Conservation (phyloP, 2,329 filamentous ascomycete species). For the Penicillium sp. region DNA sequence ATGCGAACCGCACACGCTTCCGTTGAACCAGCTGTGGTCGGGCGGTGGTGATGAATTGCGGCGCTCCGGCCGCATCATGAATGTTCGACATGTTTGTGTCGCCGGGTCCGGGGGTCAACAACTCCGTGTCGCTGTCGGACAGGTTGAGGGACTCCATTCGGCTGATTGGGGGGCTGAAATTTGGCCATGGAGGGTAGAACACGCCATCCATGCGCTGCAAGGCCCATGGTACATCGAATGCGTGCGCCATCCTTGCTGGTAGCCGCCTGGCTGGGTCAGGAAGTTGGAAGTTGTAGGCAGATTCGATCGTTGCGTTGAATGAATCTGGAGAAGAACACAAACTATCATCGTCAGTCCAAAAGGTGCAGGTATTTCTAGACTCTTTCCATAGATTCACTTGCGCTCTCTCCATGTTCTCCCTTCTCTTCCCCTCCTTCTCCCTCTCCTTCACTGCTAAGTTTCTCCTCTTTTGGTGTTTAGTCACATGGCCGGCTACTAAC, state of each 20-base stretch:
- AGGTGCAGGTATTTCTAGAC: neutral
- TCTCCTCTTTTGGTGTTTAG: neutral
- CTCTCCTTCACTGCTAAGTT: neutral
- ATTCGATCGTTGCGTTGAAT: neutral
- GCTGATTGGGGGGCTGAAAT: neutral
- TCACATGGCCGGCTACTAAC: neutral
- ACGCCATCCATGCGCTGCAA: neutral
- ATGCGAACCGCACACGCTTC: neutral
- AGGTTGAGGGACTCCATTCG: neutral
- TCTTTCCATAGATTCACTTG: neutral
- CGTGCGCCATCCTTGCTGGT: neutral
- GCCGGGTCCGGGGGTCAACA: neutral
- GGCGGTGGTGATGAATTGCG: neutral
- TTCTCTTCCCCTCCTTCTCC: neutral
- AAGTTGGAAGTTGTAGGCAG: neutral
- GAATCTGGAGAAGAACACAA: neutral
- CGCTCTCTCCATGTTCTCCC: neutral
- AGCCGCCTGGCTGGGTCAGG: neutral
- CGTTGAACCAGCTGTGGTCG: neutral
- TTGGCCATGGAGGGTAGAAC: neutral
- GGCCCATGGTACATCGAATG: neutral
- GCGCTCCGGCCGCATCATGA: neutral
- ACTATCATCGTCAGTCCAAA: neutral
- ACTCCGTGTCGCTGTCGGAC: neutral
- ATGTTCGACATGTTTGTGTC: neutral